Base-by-base conservation (phyloP, 2,329 filamentous ascomycete genomes). In the Talaromyces sp. region DNA sequence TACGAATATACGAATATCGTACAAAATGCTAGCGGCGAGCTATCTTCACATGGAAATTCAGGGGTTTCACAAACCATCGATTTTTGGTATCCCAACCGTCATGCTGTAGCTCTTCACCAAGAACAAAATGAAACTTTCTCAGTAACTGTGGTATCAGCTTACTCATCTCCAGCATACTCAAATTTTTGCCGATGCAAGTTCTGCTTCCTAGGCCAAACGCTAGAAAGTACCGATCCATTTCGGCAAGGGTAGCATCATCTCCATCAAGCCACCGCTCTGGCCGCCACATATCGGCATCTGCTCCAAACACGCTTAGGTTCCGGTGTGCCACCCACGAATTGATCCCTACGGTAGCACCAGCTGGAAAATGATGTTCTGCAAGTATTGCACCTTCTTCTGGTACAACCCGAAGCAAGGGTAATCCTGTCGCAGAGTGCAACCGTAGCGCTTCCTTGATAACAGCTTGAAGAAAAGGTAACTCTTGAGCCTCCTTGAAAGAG, bases 401-500 rank as follows among this genome's bases (percentile, higher is more conserved):
- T 25, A 62, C 48, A 11, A 71, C 54, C 1, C 77, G 69, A 40
- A 75, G 72, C 0, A 79, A 65, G 0, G 69, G 68, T 7, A 77
- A 60, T 18, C 50, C 60, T 5, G 44, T 40, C 2, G 60, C 60
- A n/a, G 60, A 35, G 44, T 55, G 60, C 21, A 62, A 12, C 63
- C 76, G 76, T n/a, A 62, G 18, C 8, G 60, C 50, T 46, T 62
- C 60, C 28, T 62, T 62, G n/a, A 62, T 44, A 25, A 33, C 33
- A 25, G 60, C 60, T 33, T 62, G 50, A 2, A 54, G 78, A 65
- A 23, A 73, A 67, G 37, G 73, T 74, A 9, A 73, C 72, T 42
- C 40, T 37, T 60, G 58, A 11, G 44, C 31, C n/a, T 60, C 58
- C 7, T 48, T 35, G 7, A 48, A 54, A 7, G 58, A 31, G 25